Evolutionary conservation across 352 stramenopile genomes (phyloP).

Genomic region (Elongisporangium prolatum): DNA sequence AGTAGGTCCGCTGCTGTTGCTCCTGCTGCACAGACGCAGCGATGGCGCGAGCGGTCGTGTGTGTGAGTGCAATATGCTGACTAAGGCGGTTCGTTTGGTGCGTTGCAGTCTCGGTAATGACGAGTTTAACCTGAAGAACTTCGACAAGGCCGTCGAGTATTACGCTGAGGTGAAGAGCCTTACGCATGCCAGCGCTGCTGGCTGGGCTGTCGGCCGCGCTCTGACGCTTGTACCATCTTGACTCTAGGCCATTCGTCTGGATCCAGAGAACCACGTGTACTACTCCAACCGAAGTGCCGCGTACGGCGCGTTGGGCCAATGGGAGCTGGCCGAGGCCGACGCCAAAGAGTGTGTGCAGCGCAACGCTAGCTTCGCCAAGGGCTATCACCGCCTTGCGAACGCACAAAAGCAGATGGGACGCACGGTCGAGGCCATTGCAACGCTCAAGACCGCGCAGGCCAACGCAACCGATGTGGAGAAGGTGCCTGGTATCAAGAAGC

Average conservation of each 20-base stretch:
- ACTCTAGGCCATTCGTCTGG: slow-evolving; percentile 63
- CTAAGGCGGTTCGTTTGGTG: not conserved
- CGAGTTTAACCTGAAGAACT: slow-evolving; percentile 86
- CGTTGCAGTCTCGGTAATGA: slow-evolving; percentile 64
- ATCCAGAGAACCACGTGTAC: slow-evolving; percentile 75
- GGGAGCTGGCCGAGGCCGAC: slow-evolving; percentile 65
- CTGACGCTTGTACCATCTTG: too few relatives aligned
- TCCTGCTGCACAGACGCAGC: not conserved
- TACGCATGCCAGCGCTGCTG: not conserved
- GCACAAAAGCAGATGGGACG: slow-evolving; percentile 73
- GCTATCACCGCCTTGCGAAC: slow-evolving; percentile 75
- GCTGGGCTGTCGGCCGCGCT: not conserved
- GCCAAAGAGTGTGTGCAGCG: slow-evolving; percentile 68
- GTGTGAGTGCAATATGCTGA: not conserved
- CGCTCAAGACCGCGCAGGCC: slow-evolving; percentile 39
- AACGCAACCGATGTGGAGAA: slow-evolving; percentile 36
- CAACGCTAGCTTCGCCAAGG: slow-evolving; percentile 74
- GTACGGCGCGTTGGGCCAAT: slow-evolving; percentile 63
- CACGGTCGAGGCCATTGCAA: slow-evolving; percentile 64
- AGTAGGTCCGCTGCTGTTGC: slow-evolving; percentile 23
- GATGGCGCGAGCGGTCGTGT: not conserved
- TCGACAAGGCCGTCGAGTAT: slow-evolving; percentile 69
- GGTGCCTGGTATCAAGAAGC: slow-evolving; percentile 70
- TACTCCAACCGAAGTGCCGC: slow-evolving; percentile 83
- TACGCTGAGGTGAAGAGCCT: slow-evolving; percentile 55